Conservation (phyloP, 805 yeast genomes). For the Candida nanaspora region DNA sequence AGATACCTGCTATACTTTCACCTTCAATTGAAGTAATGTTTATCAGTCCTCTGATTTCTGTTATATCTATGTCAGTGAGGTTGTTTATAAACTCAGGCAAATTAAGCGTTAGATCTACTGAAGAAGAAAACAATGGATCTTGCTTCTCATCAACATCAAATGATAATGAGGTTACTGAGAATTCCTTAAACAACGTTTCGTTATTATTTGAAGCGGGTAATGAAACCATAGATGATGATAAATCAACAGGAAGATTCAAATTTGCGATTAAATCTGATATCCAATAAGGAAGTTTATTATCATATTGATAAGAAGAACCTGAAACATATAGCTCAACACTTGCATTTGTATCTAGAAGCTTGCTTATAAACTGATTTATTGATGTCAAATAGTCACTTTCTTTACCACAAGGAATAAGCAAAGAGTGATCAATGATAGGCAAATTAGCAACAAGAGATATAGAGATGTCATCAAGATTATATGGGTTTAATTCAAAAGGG, state of each 20-base stretch:
- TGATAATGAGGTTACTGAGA: constrained; percentile 3
- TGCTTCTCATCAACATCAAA: constrained; percentile 3
- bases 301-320: constrained; percentile 1
- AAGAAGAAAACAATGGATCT: constrained; percentile 2
- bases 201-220: not conserved
- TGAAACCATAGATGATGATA: not conserved
- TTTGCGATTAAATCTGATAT: constrained; percentile 2
- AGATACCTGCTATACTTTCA: constrained; percentile 1
- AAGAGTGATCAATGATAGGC: not conserved
- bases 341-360: too few relatives aligned
- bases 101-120: not conserved
- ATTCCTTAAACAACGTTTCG: constrained; percentile 1
- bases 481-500: not conserved
- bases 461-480: not conserved
- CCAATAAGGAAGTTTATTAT: constrained; percentile 4
- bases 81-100: constrained; percentile 4
- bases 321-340: constrained; percentile 2
- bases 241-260: not conserved
- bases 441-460: not conserved
- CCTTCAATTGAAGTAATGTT: not conserved
- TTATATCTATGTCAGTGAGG: constrained; percentile 1
- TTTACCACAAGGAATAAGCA: too few relatives aligned
- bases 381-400: too few relatives aligned
- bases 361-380: too few relatives aligned
- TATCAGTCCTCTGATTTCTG: constrained; percentile 3